Evolutionary conservation across 164 flowering plant genomes (phyloP).

Genomic region (Kingdonia uniflora): DNA sequence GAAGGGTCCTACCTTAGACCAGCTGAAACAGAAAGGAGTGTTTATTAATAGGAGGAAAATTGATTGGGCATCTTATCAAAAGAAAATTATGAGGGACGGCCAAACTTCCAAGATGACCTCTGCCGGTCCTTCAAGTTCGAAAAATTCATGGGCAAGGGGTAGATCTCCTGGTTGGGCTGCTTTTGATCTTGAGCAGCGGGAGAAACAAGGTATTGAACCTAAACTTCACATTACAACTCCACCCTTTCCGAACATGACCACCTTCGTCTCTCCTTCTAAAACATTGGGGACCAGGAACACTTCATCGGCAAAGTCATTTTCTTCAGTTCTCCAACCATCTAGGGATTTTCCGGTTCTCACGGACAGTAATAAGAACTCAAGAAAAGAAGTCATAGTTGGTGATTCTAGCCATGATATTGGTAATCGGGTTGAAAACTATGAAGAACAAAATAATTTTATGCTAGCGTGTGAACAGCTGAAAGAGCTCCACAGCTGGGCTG

Average conservation of each 20-base stretch:
- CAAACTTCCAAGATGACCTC: conserved; percentile 7
- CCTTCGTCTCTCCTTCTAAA: conserved; percentile 9
- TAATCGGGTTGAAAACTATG: conserved; percentile 5
- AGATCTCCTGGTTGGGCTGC: conserved; percentile 76
- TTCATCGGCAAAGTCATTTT: conserved; percentile 31
- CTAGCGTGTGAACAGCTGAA: conserved; percentile 28
- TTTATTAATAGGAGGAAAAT: no score
- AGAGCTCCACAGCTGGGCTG: conserved; percentile 57
- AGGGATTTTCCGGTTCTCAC: conserved; percentile 14
- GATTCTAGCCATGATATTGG: conserved; percentile 9
- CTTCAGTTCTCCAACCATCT: conserved; percentile 30
- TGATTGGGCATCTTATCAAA: no score
- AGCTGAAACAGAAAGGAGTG: no score
- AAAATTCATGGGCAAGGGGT: conserved; percentile 26
- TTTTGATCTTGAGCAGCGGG: conserved; percentile 39
- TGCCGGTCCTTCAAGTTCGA: conserved; percentile 8
- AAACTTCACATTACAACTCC: conserved; percentile 36
- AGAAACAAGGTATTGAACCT: conserved; percentile 23
- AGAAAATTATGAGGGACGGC: no score
- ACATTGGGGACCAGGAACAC: conserved; percentile 4
- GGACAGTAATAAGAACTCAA: conserved; percentile 7
- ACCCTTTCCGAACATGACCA: conserved; percentile 18
- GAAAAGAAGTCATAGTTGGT: conserved; percentile 6
- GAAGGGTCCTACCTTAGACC: no score
- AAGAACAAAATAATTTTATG: conserved; percentile 7